These are phyloP conservation scores for Byssothecium circinans DNA, from an alignment of 2,329 filamentous ascomycete species.

Conservation along the genomic window DNA sequence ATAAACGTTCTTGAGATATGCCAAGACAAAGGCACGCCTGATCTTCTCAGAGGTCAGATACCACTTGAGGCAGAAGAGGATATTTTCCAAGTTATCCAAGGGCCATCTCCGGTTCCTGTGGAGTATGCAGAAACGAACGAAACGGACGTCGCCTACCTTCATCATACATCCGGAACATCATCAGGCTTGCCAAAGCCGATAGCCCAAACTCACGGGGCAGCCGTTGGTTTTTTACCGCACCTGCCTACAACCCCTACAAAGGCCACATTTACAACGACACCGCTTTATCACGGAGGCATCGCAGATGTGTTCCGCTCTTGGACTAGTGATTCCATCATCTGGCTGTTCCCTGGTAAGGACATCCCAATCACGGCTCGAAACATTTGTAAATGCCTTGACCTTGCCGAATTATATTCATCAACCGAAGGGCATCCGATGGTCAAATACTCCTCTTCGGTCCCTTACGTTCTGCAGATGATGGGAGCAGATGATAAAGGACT, in stretches of 20 bases:
- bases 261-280: conserved; percentile 66
- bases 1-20: conserved; percentile 23
- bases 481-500: conserved; percentile 84
- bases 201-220: conserved; percentile 58
- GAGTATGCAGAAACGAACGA: conserved; percentile 17
- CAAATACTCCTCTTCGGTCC: conserved; percentile 66
- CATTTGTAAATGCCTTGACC: conserved; percentile 52
- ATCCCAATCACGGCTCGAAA: conserved; percentile 60
- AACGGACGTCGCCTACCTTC: conserved; percentile 57
- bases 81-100: conserved; percentile 23
- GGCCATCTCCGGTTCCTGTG: not conserved
- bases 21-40: conserved; percentile 8
- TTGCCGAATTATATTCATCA: conserved; percentile 31
- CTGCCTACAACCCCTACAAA: conserved; percentile 41
- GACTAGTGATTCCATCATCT: conserved; percentile 62
- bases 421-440: conserved; percentile 39
- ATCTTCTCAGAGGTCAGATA: conserved; percentile 14
- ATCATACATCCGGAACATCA: conserved; percentile 68
- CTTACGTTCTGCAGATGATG: conserved; percentile 89
- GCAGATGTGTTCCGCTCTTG: conserved; percentile 65
- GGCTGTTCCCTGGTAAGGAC: conserved; percentile 62
- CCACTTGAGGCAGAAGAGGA: conserved; percentile 24
- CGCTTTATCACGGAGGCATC: conserved; percentile 66
- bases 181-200: conserved; percentile 66
- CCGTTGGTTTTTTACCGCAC: conserved; percentile 57